phyloP scores from a whole-genome alignment of 2,329 filamentous ascomycete species.

The Trichoderma sp. region DNA sequence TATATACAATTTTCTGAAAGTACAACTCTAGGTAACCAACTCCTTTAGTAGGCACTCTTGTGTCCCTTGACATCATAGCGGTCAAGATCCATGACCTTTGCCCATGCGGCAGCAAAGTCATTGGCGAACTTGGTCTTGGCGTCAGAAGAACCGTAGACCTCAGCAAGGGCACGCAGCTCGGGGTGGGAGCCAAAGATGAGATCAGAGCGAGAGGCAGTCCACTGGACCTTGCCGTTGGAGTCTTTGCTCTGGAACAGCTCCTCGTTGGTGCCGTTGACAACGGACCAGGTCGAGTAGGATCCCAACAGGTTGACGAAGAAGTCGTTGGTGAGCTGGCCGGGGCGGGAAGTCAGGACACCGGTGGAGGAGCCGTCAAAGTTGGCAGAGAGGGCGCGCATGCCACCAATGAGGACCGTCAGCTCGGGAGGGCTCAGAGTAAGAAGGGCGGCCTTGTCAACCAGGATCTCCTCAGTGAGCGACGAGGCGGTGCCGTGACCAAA shows the following conservation, averaged over 20 bases:
- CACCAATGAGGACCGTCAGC: slow-evolving; percentile 69
- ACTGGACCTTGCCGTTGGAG: slow-evolving; percentile 66
- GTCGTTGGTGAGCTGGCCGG: slow-evolving; percentile 73
- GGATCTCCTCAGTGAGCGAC: slow-evolving; percentile 66
- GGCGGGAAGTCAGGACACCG: slow-evolving; percentile 68
- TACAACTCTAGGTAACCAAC: not conserved
- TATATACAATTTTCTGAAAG: slow-evolving; percentile 16
- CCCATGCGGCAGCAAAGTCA: slow-evolving; percentile 71
- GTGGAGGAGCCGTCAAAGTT: slow-evolving; percentile 70
- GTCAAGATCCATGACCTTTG: slow-evolving; percentile 75
- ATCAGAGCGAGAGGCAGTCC: slow-evolving; percentile 68
- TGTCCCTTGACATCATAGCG: slow-evolving; percentile 56
- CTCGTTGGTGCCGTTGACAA: slow-evolving; percentile 43
- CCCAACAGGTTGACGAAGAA: slow-evolving; percentile 80
- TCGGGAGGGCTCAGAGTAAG: slow-evolving; percentile 71
- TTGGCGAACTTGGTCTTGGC: slow-evolving; percentile 64
- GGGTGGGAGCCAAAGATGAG: slow-evolving; percentile 72
- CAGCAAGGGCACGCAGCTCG: slow-evolving; percentile 69
- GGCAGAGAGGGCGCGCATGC: slow-evolving; percentile 67
- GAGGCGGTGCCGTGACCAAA: slow-evolving; percentile 65
- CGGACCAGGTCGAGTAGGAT: slow-evolving; percentile 62
- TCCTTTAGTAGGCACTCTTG: slow-evolving; percentile 18
- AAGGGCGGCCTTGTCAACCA: slow-evolving; percentile 71
- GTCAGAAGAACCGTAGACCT: slow-evolving; percentile 66
- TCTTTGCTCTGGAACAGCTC: slow-evolving; percentile 67